Conservation (phyloP, 352 stramenopile species). For the Phytophthora podocarpi region DNA sequence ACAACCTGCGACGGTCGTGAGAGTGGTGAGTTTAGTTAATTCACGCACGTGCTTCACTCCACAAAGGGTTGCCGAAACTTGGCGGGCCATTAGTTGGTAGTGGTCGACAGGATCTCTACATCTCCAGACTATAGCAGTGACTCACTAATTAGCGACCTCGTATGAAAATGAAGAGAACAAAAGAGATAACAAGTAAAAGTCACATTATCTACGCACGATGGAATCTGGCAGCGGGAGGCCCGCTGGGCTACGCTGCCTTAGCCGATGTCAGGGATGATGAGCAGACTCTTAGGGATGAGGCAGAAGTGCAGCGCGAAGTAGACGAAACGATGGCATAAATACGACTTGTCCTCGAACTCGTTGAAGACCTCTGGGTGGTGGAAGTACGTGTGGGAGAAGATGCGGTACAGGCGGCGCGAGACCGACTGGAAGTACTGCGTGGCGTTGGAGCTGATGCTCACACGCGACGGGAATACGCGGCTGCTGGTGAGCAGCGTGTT, state of each 20-base stretch:
- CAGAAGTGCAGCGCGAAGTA: conserved; percentile 81
- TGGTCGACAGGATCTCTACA: not conserved
- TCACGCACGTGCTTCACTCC: no score
- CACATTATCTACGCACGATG: conserved; percentile 15
- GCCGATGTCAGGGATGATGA: conserved; percentile 83
- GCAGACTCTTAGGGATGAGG: conserved; percentile 82
- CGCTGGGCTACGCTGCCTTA: conserved; percentile 14
- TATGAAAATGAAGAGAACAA: not conserved
- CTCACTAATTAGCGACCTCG: conserved; percentile 3
- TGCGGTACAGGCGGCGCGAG: conserved; percentile 76
- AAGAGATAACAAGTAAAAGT: conserved; percentile 1
- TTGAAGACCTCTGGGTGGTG: conserved; percentile 79
- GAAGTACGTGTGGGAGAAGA: conserved; percentile 89
- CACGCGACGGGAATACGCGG: conserved; percentile 79
- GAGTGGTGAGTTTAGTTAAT: not conserved
- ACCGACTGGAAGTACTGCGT: conserved; percentile 90
- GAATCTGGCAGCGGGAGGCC: not conserved
- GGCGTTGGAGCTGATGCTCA: conserved; percentile 77
- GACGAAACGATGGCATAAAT: conserved; percentile 86
- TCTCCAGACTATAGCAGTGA: not conserved
- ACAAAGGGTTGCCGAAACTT: no score
- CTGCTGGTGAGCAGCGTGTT: conserved; percentile 84
- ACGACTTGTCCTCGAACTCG: conserved; percentile 74
- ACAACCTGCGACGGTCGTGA: conserved; percentile 94
- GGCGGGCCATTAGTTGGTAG: conserved; percentile 5